Conservation (phyloP, 2,329 filamentous ascomycete species). For the Neonectria punicea region DNA sequence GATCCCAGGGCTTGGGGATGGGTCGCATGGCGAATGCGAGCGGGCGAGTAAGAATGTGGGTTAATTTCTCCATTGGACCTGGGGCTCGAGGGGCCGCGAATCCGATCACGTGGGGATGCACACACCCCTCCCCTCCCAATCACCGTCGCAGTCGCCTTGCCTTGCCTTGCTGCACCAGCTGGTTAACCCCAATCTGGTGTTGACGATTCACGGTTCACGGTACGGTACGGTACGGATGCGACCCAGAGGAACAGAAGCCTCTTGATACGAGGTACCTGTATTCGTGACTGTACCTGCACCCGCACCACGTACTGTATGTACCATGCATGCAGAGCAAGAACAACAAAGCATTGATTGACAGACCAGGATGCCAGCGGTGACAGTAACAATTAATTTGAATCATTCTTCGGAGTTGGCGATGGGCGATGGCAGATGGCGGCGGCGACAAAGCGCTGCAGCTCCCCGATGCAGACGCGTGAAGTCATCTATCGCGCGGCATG, state of each 20-base stretch:
- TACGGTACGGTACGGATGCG: not conserved
- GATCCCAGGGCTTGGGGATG: not conserved
- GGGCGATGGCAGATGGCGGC: constrained; percentile 9
- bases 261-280: not conserved
- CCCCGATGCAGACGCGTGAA: constrained; percentile 15
- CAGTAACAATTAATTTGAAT: constrained; percentile 22
- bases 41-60: constrained; percentile 13
- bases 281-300: not conserved
- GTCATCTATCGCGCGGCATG: constrained; percentile 3
- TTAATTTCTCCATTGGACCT: constrained; percentile 9
- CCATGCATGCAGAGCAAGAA: not conserved
- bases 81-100: not conserved
- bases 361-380: constrained; percentile 13
- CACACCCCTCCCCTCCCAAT: not conserved
- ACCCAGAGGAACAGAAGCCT: not conserved
- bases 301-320: not conserved
- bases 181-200: not conserved
- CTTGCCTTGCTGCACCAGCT: not conserved
- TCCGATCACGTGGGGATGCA: not conserved
- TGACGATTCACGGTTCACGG: not conserved
- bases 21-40: constrained; percentile 15
- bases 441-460: constrained; percentile 10
- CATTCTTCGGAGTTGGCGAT: constrained; percentile 13
- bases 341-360: constrained; percentile 4
- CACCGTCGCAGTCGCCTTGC: too few species aligned